Base-by-base conservation (phyloP, 2,329 filamentous ascomycete species). In the Fusarium sp. region DNA sequence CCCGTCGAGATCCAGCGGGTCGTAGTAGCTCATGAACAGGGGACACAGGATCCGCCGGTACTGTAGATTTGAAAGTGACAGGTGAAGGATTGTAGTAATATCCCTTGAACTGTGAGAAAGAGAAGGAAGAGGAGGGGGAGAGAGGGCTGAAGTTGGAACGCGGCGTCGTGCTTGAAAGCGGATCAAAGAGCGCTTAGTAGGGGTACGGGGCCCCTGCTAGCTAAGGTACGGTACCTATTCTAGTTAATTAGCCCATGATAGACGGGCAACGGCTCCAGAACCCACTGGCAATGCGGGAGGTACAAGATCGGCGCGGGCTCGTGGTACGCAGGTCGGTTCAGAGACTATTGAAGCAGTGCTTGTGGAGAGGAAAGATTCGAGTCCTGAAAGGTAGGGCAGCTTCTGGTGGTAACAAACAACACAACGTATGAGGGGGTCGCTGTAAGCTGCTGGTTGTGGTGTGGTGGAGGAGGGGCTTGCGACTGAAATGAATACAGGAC, bases 151-250 rank as follows among this genome's bases (percentile, higher is more conserved):
- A 55, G 61, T 62, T 67, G 60, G 62, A 59, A 60, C 55, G 59
- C 64, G 68, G 66, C 59, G 64, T 61, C 53, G 68, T 55, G 68
- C 64, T 64, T 58, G 64, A 68, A 60, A 59, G 60, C 64, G 65
- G 58, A 65, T 60, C 49, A 63, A 63, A 64, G 68, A 69, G 68
- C 68, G 61, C 65, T 70, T 69, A 67, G 61, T 65, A 61, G 60
- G 52, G 44, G 58, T 32, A 39, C 59, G 43, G 62, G 49, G 58
- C 68, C 67, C 67, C 64, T 70, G 64, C 56, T 60, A 66, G 56
- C 31, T 43, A 48, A 63, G 53, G 58, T 36, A 54, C 44, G 19
- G 47, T 31, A 55, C 36, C 53, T 44, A 35, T 52, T 26, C 44
- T 55, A 48, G 53, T 44, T 61, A 46, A 34, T 55, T 60, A 38